These are phyloP conservation scores for Pythium utonaiense DNA, from an alignment of 352 stramenopile species.

Conservation along the genomic window DNA sequence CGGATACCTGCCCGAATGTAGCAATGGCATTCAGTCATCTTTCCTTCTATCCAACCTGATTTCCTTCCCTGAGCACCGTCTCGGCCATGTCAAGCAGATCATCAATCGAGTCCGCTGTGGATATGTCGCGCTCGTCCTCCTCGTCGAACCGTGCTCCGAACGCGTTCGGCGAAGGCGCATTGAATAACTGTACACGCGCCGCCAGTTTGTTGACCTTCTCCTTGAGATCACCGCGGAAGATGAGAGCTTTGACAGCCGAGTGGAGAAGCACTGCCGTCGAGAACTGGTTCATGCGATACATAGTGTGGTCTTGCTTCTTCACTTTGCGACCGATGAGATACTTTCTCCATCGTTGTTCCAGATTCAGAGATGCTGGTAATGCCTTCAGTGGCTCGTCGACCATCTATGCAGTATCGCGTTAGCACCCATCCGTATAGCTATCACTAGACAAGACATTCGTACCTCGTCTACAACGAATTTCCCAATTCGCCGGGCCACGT, in stretches of 20 bases:
- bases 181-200: slow-evolving; percentile 1
- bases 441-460: neutral
- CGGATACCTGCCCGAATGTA: no score
- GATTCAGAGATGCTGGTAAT: slow-evolving; percentile 43
- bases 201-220: slow-evolving; percentile 37
- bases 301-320: slow-evolving; percentile 43
- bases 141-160: slow-evolving; percentile 1
- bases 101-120: slow-evolving; percentile 6
- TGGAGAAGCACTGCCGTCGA: slow-evolving; percentile 42
- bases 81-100: slow-evolving; percentile 17
- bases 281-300: slow-evolving; percentile 56
- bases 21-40: no score
- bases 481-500: slow-evolving; percentile 44
- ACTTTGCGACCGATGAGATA: slow-evolving; percentile 49
- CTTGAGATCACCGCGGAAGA: slow-evolving; percentile 51
- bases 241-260: slow-evolving; percentile 41
- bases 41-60: neutral
- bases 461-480: slow-evolving; percentile 64
- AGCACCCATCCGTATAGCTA: no score
- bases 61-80: slow-evolving; percentile 9
- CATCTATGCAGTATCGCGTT: slow-evolving; percentile 24
- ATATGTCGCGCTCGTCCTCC: slow-evolving; percentile 1
- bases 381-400: slow-evolving; percentile 46
- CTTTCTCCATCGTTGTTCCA: slow-evolving; percentile 60
- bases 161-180: neutral